Conservation (phyloP, 495 filamentous ascomycete genomes). For the Podospora conica region DNA sequence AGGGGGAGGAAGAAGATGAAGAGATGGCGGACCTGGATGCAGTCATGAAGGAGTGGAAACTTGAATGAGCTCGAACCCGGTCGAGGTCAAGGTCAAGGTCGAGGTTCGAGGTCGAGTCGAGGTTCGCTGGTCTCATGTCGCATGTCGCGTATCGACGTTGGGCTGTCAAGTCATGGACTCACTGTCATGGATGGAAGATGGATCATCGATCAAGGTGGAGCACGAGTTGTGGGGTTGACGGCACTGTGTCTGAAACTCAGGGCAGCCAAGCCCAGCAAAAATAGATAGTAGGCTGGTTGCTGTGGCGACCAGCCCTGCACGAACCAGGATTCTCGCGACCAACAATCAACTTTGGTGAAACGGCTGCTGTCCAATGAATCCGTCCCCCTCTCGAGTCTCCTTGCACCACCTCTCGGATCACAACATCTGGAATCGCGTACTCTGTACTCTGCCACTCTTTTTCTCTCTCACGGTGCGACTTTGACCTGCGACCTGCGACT, state of each 20-base stretch:
- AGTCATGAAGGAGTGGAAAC: too few species aligned
- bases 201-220: too few species aligned
- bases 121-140: too few species aligned
- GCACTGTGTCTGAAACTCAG: neutral
- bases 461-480: neutral
- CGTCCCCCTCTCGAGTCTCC: neutral
- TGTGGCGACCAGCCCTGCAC: slow-evolving; percentile 5
- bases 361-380: slow-evolving; percentile 3
- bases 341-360: slow-evolving; percentile 12
- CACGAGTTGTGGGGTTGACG: too few species aligned
- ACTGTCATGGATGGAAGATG: too few species aligned
- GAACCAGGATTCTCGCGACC: slow-evolving; percentile 3
- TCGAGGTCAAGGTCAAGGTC: too few species aligned
- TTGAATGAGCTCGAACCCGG: too few species aligned
- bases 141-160: too few species aligned
- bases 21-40: too few species aligned
- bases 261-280: neutral
- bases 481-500: neutral
- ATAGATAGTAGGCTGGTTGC: slow-evolving; percentile 4
- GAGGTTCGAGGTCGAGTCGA: too few species aligned
- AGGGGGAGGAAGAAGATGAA: too few species aligned
- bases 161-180: too few species aligned
- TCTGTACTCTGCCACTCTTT: slow-evolving; percentile 1
- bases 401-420: neutral
- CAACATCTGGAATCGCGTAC: neutral